Conservation (phyloP, 306 rosid genomes). For the Herpetospermum pedunculosum region DNA sequence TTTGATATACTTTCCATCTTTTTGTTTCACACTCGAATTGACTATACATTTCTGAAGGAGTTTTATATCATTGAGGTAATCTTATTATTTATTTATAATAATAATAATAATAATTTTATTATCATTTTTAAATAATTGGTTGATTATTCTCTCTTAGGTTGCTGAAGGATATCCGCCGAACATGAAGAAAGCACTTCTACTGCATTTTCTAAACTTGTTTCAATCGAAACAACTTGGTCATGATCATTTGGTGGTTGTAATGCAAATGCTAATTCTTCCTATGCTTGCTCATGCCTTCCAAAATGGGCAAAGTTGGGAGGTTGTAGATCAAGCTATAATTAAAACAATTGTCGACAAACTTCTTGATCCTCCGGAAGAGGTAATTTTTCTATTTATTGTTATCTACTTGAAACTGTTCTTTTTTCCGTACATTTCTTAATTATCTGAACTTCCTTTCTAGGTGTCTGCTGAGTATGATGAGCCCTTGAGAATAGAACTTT, state of each 20-base stretch:
- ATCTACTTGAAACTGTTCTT: neutral
- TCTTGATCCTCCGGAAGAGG: slow-evolving; percentile 99
- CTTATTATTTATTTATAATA: too few relatives aligned
- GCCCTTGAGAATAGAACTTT: slow-evolving; percentile 82
- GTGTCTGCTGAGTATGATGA: slow-evolving; percentile 98
- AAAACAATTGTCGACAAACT: slow-evolving; percentile 95
- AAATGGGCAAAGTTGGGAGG: slow-evolving; percentile 96
- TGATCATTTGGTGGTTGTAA: slow-evolving; percentile 87
- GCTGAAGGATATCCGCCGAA: slow-evolving; percentile 81
- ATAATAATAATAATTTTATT: too few relatives aligned
- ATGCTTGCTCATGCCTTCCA: slow-evolving; percentile 99
- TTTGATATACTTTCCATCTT: slow-evolving; percentile 94
- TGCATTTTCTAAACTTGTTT: slow-evolving; percentile 78
- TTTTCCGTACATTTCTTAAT: slow-evolving; percentile 3
- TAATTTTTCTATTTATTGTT: slow-evolving; percentile 16
- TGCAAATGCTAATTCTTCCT: slow-evolving; percentile 99
- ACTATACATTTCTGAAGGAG: slow-evolving; percentile 93
- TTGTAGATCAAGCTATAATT: slow-evolving; percentile 73
- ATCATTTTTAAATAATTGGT: too few relatives aligned
- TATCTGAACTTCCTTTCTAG: slow-evolving; percentile 30
- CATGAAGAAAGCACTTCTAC: slow-evolving; percentile 69
- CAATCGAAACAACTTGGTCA: slow-evolving; percentile 81
- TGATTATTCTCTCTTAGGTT: slow-evolving; percentile 40
- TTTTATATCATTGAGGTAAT: slow-evolving; percentile 96
- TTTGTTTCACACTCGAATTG: slow-evolving; percentile 81